Conservation (phyloP, 1,284 basidiomycete genomes). For the Trichosporon asahii region DNA sequence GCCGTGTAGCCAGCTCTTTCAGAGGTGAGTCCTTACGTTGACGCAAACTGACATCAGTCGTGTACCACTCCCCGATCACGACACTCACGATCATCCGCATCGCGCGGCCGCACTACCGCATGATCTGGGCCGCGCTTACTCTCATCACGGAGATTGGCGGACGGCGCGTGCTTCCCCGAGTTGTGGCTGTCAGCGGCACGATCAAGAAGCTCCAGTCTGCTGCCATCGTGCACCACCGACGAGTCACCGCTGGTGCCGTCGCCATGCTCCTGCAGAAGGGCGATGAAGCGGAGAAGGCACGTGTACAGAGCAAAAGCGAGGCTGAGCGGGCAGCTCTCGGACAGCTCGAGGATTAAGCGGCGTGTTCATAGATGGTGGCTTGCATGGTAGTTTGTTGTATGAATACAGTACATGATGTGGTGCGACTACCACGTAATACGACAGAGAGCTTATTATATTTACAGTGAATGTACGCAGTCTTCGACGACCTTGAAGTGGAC, state of each 20-base stretch:
- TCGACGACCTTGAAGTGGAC: constrained; percentile 15
- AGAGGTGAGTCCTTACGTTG: constrained; percentile 32
- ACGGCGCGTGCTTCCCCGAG: constrained; percentile 36
- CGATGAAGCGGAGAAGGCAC: constrained; percentile 21
- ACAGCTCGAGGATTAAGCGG: constrained; percentile 18
- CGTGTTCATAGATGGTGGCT: not conserved
- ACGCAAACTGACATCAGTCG: constrained; percentile 28
- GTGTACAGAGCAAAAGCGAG: constrained; percentile 15
- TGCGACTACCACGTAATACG: no score
- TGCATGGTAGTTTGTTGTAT: constrained; percentile 19
- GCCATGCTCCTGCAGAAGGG: constrained; percentile 23
- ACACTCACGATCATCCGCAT: constrained; percentile 46
- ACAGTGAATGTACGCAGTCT: constrained; percentile 11
- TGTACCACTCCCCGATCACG: constrained; percentile 46
- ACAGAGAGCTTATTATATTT: not conserved
- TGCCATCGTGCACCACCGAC: constrained; percentile 43
- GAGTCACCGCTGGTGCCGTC: constrained; percentile 29
- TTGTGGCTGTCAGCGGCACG: constrained; percentile 46
- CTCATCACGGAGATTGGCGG: constrained; percentile 29
- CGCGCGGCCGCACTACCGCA: constrained; percentile 42
- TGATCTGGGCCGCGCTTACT: constrained; percentile 35
- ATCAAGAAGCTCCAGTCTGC: constrained; percentile 46
- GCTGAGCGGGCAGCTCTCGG: constrained; percentile 19
- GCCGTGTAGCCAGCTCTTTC: constrained; percentile 41
- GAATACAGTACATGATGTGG: no score